Evolutionary conservation across 1,139 yeast species (phyloP), one percentile per base, ranked within the genome.

Genomic region (Pichia sp.): DNA sequence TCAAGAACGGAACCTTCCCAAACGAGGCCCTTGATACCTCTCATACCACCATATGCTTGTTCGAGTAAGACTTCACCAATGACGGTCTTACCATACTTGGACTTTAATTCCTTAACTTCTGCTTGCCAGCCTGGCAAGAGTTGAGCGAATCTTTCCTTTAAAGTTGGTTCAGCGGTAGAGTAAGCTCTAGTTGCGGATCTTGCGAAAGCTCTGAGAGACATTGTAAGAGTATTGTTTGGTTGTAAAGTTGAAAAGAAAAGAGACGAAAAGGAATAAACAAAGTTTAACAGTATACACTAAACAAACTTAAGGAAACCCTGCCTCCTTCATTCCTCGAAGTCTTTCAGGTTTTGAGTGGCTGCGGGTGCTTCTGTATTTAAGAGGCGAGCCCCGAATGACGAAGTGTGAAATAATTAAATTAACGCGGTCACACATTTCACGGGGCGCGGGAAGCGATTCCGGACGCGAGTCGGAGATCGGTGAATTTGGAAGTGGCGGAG

Each of bases 1-100:
- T 91, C 98, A 63, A 91, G 74, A 40, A 91, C 98, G 40, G 97
- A 88, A 57, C 98, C 98, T 74, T 91, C 97, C 97, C 97, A 91
- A 45, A 91, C 96, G 55, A 91, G 74, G 58, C 96, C 95, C 69
- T 85, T 85, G 69, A 88, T 84, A 65, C 96, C 96, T 69, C 96
- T 81, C 96, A 85, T 86, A 76, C 98, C 98, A 74, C 97, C 98
- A 69, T 91, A 91, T 37, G 96, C 96, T 71, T 91, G 97, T 67
- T 86, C 96, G 51, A 91, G 74, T 49, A 79, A 71, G 51, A 88
- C 94, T 69, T 91, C 96, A 54, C 96, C 97, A 56, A 93, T 86
- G 44, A 74, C 91, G 56, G 93, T 80, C 63, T 79, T 74, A 58
- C 96, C 96, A 62, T 87, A 73, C 56, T 85, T 91, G 63, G 83